These are phyloP conservation scores for Aspergillus udagawae DNA, from an alignment of 2,329 filamentous ascomycete genomes.

Conservation along the genomic window DNA sequence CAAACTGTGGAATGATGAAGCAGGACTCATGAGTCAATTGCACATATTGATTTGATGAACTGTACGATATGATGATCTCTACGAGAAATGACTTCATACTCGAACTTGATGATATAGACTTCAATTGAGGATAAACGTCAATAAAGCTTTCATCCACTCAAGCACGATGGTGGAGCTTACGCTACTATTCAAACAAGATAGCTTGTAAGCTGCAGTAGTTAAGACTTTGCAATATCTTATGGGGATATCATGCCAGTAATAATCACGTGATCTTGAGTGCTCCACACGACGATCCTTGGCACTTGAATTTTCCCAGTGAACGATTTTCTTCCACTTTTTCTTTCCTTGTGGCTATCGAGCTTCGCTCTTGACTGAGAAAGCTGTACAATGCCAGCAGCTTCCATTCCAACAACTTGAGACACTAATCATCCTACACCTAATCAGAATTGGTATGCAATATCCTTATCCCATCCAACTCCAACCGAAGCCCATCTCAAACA, in stretches of 20 bases:
- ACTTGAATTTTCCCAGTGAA: background rate
- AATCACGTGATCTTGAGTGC: background rate
- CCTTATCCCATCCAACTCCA: background rate
- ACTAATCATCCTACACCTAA: background rate
- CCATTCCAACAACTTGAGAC: background rate
- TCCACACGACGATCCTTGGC: background rate
- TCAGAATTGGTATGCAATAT: background rate
- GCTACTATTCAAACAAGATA: background rate
- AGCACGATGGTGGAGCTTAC: background rate
- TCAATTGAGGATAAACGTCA: background rate
- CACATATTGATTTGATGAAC: background rate
- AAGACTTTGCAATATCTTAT: background rate
- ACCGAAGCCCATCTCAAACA: background rate
- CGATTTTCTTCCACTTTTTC: background rate
- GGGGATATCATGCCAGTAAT: background rate
- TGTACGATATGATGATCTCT: background rate
- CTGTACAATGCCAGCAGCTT: background rate
- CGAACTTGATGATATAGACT: background rate
- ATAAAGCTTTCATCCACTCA: background rate
- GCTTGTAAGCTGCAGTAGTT: background rate
- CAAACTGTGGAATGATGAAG: constrained; percentile 58
- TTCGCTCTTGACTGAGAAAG: background rate
- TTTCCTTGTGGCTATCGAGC: background rate
- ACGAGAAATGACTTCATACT: background rate
- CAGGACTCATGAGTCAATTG: constrained; percentile 35